Evolutionary conservation across 1,139 yeast species (phyloP), one percentile per base, ranked within the genome.

Genomic region (Protomyces arabidopsidicola): DNA sequence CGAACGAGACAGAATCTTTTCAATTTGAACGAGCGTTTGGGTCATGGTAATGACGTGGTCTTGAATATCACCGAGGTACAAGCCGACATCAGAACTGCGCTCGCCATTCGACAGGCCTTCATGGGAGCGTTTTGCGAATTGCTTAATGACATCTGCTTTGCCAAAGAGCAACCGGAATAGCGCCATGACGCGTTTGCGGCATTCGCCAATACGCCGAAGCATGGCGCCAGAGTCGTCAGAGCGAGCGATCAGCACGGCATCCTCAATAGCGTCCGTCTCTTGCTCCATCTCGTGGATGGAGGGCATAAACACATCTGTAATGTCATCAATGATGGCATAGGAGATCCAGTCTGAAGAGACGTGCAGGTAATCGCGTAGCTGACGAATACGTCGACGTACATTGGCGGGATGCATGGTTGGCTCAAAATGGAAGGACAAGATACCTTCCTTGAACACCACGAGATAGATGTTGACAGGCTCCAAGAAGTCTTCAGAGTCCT

Each of bases 11-110:
- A 93, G 87, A 70, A 91, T 90, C 80, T 91, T 91, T 75, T 91
- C 98, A 72, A 90, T 91, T 2, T 96, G 89, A 60, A 86, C 76
- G 72, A 91, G 81, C 71, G 90, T 90, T 75, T 90, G 97, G 75
- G 86, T 88, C 98, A 91, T 91, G 18, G 98, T 91, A 67, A 91
- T 85, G 71, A 91, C 88, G 81, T 91, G 98, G 81, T 91, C 98
- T 77, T 91, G 98, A 72, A 91, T 91, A 84, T 93, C 98, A 66
- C 98, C 97, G 68, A 93, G 77, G 74, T 91, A 93, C 68, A 93
- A 79, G 2, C 78, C 78, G 70, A 79, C 78, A 58, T 78, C 81
- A 10, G 63, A 60, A 10, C 48, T 42, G 22, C 48, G 48, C 53
- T 58, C 62, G 18, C 74, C 73, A 60, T 75, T 72, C 4, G 81